Evolutionary conservation across 2,329 filamentous ascomycete genomes (phyloP).

Genomic region (Alternaria brassicicola): DNA sequence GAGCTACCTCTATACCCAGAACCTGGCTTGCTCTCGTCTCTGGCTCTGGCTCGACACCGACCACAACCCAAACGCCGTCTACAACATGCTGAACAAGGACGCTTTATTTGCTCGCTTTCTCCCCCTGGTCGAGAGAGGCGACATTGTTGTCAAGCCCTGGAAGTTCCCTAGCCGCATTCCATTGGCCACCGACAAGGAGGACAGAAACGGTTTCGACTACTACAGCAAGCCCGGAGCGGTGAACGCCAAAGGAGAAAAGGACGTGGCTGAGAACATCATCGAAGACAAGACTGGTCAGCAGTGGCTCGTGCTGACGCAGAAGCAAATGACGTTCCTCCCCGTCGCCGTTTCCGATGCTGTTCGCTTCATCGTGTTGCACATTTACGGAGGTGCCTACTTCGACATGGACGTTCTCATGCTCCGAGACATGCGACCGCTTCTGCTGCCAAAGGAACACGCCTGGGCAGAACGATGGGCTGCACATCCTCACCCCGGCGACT

Average conservation of each 20-base stretch:
- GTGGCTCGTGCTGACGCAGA: conserved; percentile 60
- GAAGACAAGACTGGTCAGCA: conserved; percentile 58
- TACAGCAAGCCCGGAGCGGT: conserved; percentile 56
- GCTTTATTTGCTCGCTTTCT: conserved; percentile 60
- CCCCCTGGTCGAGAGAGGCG: conserved; percentile 60
- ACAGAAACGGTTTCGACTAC: conserved; percentile 57
- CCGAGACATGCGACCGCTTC: conserved; percentile 60
- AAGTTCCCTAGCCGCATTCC: conserved; percentile 61
- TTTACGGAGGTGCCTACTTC: conserved; percentile 61
- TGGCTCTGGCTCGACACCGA: conserved; percentile 63
- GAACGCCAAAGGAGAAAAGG: conserved; percentile 50
- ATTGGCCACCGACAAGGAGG: conserved; percentile 55
- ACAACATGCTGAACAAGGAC: conserved; percentile 59
- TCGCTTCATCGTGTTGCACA: conserved; percentile 61
- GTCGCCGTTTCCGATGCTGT: conserved; percentile 64
- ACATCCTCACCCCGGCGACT: conserved; percentile 60
- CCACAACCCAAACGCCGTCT: conserved; percentile 56
- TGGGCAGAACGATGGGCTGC: conserved; percentile 64
- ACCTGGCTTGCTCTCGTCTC: conserved; percentile 60
- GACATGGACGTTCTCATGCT: conserved; percentile 64
- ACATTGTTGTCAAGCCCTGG: conserved; percentile 60
- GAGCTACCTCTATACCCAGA: conserved; percentile 63
- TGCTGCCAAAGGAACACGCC: conserved; percentile 57
- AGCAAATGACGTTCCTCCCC: conserved; percentile 64
- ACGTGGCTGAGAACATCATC: conserved; percentile 59